Conservation (phyloP, 2,329 filamentous ascomycete genomes). For the Calonectria montana region DNA sequence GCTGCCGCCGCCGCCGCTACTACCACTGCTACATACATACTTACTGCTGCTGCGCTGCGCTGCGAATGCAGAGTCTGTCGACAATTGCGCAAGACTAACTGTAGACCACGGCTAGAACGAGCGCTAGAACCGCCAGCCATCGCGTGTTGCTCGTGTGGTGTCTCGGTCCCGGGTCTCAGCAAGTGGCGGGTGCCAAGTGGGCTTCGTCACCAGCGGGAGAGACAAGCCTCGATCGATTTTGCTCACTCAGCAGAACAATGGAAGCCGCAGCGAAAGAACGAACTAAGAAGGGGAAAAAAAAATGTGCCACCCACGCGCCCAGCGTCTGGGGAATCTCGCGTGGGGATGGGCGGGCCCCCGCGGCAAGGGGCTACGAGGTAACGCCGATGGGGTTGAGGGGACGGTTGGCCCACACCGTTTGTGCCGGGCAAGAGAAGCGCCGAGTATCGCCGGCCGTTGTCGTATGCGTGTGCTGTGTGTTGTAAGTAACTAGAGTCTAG, state of each 20-base stretch:
- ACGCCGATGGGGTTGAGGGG: slow-evolving; percentile 42
- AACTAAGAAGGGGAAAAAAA: too few relatives aligned
- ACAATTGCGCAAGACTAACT: neutral
- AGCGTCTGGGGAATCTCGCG: slow-evolving; percentile 46
- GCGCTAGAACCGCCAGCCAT: neutral
- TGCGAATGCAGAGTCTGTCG: slow-evolving; percentile 2
- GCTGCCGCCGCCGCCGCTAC: too few relatives aligned
- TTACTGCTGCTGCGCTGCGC: neutral
- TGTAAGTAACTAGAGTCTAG: too few relatives aligned
- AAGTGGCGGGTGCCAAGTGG: neutral
- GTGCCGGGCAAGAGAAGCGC: slow-evolving; percentile 46
- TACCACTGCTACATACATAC: too few relatives aligned
- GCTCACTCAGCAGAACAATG: slow-evolving; percentile 3
- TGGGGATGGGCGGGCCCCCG: slow-evolving; percentile 36
- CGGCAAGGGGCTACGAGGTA: slow-evolving; percentile 46
- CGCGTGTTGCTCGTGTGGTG: slow-evolving; percentile 13
- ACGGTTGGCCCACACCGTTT: slow-evolving; percentile 40
- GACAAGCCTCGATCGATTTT: neutral
- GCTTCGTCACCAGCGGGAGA: neutral
- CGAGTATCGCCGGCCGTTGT: slow-evolving; percentile 49
- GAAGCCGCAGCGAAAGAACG: neutral
- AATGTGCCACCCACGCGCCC: slow-evolving; percentile 29
- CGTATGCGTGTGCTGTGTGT: neutral
- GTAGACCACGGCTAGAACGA: neutral
- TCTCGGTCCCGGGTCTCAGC: slow-evolving; percentile 24